phyloP scores from a whole-genome alignment of 495 filamentous ascomycete genomes.

The Clavariopsis aquatica region DNA sequence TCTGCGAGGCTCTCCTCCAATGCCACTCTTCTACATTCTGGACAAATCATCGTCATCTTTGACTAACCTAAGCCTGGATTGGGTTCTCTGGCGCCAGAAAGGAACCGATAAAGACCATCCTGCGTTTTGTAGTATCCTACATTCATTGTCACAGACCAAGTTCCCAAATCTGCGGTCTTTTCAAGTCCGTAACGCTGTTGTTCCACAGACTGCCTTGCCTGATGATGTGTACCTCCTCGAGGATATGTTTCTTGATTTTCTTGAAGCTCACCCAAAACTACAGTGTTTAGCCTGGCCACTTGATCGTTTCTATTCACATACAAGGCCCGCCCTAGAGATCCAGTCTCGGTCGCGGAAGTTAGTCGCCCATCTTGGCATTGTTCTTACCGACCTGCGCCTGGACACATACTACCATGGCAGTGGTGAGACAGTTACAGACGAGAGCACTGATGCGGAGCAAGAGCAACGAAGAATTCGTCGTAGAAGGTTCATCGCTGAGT shows the following conservation, averaged over 20 bases:
- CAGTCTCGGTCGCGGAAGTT: constrained; percentile 29
- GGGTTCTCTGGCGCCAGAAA: constrained; percentile 32
- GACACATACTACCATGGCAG: constrained; percentile 33
- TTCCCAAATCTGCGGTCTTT: constrained; percentile 42
- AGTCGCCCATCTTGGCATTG: constrained; percentile 35
- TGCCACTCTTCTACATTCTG: constrained; percentile 26
- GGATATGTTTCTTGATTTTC: constrained; percentile 37
- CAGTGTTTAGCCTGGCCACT: constrained; percentile 44
- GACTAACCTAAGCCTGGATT: constrained; percentile 42
- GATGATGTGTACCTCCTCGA: constrained; percentile 38
- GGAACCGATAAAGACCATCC: not conserved
- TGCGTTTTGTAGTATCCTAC: constrained; percentile 2
- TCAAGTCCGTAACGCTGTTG: constrained; percentile 42
- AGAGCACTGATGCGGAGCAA: not conserved
- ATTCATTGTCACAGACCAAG: constrained; percentile 21
- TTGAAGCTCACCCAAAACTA: constrained; percentile 43
- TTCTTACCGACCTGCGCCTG: constrained; percentile 40
- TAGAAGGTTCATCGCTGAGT: constrained; percentile 41
- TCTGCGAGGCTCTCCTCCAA: not conserved
- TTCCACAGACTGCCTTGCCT: constrained; percentile 25
- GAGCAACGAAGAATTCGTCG: constrained; percentile 28
- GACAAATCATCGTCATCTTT: constrained; percentile 28
- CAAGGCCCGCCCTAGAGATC: constrained; percentile 3
- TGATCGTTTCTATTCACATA: constrained; percentile 40
- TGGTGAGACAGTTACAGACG: constrained; percentile 39